phyloP scores from a whole-genome alignment of 129 eudicot genomes.

The Apium graveolens region DNA sequence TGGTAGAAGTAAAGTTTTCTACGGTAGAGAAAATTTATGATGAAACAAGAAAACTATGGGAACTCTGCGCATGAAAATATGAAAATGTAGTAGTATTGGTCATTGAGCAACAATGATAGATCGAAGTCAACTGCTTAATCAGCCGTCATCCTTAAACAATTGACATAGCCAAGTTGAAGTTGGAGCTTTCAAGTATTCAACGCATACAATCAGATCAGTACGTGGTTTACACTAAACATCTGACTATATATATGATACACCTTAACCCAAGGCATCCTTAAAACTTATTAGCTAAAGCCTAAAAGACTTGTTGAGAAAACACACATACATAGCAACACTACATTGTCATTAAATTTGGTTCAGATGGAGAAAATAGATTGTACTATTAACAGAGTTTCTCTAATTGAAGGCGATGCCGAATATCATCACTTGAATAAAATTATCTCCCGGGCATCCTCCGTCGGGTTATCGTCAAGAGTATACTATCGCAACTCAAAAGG shows the following conservation, averaged over 20 bases:
- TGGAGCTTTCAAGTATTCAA: neutral
- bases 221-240: neutral
- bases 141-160: neutral
- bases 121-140: slow-evolving; percentile 4
- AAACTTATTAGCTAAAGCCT: neutral
- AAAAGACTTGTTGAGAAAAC: neutral
- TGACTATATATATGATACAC: neutral
- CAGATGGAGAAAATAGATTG: slow-evolving; percentile 1
- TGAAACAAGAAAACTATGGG: neutral
- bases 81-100: neutral
- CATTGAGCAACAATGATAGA: neutral
- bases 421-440: neutral
- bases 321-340: neutral
- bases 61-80: neutral
- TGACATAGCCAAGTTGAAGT: neutral
- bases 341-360: neutral
- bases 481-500: slow-evolving; percentile 4
- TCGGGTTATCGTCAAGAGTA: neutral
- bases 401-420: neutral
- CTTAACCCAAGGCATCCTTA: neutral
- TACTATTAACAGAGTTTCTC: neutral
- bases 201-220: neutral
- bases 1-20: too few relatives aligned
- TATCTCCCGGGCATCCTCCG: neutral
- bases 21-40: too few relatives aligned